Conservation (phyloP, 139 green algal genomes). For the Picochlorum sp. region DNA sequence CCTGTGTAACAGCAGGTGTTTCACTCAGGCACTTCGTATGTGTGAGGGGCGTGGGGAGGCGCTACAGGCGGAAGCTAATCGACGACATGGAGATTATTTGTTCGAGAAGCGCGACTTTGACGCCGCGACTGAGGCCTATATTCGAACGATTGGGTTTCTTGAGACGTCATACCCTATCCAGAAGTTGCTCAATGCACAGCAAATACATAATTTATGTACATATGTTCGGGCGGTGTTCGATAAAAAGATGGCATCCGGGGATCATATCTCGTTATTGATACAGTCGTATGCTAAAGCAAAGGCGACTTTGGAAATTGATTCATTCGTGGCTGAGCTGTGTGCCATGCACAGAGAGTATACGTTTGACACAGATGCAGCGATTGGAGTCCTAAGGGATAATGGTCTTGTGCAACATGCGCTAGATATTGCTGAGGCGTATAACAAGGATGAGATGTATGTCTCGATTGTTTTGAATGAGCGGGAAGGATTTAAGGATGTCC, state of each 20-base stretch:
- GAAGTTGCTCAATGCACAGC: constrained; percentile 83
- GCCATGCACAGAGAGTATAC: constrained; percentile 12
- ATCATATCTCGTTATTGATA: constrained; percentile 95
- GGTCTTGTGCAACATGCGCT: constrained; percentile 88
- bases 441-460: constrained; percentile 58
- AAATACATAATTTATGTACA: constrained; percentile 73
- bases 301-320: constrained; percentile 72
- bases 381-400: constrained; percentile 65
- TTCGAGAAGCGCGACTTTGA: constrained; percentile 91
- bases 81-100: constrained; percentile 64
- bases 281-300: constrained; percentile 90
- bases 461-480: constrained; percentile 85
- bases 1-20: constrained; percentile 53
- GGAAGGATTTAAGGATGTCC: constrained; percentile 56
- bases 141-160: constrained; percentile 61
- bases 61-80: constrained; percentile 50
- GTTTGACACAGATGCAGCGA: constrained; percentile 84
- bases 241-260: constrained; percentile 47
- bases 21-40: constrained; percentile 67
- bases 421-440: constrained; percentile 55
- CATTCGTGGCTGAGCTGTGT: constrained; percentile 44
- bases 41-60: constrained; percentile 26
- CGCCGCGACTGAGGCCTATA: constrained; percentile 78
- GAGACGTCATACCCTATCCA: constrained; percentile 93
- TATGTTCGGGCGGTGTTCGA: constrained; percentile 89